A percentile compares a stretch with the other conserved stretches of the same genome.
Evolutionary conservation across 345 rosid species (phyloP).

Genomic region (Cardiospermum halicacabum): DNA sequence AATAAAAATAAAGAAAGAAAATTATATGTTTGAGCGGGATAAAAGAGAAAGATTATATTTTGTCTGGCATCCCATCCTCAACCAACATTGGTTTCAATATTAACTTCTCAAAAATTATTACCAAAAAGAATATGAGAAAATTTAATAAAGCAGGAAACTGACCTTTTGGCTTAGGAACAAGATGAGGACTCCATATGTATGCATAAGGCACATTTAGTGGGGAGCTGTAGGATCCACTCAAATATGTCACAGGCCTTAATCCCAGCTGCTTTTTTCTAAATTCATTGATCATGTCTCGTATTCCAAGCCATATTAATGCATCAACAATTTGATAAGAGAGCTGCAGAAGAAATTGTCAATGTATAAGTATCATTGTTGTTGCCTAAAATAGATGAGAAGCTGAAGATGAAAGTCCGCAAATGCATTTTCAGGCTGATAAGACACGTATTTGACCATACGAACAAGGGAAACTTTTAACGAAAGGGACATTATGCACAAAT

Average conservation of each 20-base stretch:
- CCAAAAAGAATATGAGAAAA: background rate
- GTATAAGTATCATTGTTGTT: background rate
- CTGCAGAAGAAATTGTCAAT: conserved; percentile 20
- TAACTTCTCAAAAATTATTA: too few species aligned
- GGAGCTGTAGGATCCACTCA: conserved; percentile 38
- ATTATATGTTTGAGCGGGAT: too few species aligned
- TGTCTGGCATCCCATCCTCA: too few species aligned
- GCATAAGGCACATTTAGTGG: conserved; percentile 40
- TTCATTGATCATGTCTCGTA: conserved; percentile 45
- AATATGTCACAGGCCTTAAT: conserved; percentile 45
- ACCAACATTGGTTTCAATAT: too few species aligned
- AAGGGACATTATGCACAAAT: background rate
- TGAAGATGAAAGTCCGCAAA: background rate
- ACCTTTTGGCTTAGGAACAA: conserved; percentile 61
- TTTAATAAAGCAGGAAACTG: background rate
- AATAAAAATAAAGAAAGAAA: too few species aligned
- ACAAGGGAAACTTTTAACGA: background rate
- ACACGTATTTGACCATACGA: background rate
- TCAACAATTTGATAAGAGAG: conserved; percentile 57
- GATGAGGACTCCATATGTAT: conserved; percentile 57
- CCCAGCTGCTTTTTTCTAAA: conserved; percentile 44
- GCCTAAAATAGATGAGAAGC: background rate
- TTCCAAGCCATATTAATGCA: conserved; percentile 48
- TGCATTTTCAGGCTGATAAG: too few species aligned
- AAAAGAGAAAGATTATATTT: too few species aligned